phyloP scores from a whole-genome alignment of 495 filamentous ascomycete species.

The Aspergillus taichungensis region DNA sequence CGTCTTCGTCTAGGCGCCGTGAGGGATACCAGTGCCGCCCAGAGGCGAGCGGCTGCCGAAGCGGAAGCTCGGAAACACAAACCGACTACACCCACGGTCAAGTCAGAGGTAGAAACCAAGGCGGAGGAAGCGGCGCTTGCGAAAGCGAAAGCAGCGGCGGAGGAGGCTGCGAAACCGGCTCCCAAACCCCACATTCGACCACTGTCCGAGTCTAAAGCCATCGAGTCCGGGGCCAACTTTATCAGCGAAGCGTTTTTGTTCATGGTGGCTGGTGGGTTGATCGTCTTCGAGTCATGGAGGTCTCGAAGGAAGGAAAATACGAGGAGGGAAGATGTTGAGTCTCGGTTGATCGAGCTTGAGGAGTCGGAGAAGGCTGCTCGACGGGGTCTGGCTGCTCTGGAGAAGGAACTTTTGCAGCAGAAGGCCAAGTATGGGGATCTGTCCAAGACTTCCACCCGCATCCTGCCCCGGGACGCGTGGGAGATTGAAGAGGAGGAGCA shows the following conservation, averaged over 20 bases:
- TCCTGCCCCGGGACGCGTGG: conserved; percentile 39
- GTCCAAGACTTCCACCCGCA: conserved; percentile 21
- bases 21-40: conserved; percentile 61
- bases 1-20: conserved; percentile 75
- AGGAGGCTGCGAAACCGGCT: conserved; percentile 35
- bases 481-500: conserved; percentile 29
- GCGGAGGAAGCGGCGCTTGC: conserved; percentile 48
- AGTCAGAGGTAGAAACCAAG: conserved; percentile 63
- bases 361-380: conserved; percentile 49
- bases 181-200: conserved; percentile 55
- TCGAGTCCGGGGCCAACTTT: conserved; percentile 93
- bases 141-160: conserved; percentile 41
- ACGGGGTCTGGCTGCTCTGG: conserved; percentile 53
- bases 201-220: conserved; percentile 83
- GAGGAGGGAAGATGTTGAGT: conserved; percentile 64
- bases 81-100: conserved; percentile 66
- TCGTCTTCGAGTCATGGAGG: conserved; percentile 74
- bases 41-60: conserved; percentile 41
- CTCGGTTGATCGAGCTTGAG: conserved; percentile 57
- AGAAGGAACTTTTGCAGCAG: conserved; percentile 56
- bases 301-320: conserved; percentile 69
- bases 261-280: conserved; percentile 63
- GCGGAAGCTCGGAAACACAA: conserved; percentile 49
- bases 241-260: conserved; percentile 88
- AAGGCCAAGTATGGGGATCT: conserved; percentile 35